Evolutionary conservation across 2,329 filamentous ascomycete genomes (phyloP), one percentile per base, ranked within the genome.

Genomic region (Fusarium udum): DNA sequence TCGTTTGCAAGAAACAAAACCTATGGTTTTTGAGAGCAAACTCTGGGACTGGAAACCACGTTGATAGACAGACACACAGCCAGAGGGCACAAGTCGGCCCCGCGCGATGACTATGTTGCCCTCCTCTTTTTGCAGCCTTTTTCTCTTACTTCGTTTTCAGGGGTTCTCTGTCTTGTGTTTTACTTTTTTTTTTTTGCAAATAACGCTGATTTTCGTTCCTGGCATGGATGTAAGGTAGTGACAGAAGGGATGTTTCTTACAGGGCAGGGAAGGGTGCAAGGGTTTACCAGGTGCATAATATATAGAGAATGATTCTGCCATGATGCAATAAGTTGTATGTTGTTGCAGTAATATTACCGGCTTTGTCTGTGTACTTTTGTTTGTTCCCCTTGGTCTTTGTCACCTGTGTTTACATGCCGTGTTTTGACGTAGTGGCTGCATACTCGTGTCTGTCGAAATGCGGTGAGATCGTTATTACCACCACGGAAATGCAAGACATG

Each of bases 51-150:
- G 73, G 73, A 74, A 66, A 75, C 66, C 65, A 64, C 70, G 72
- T 67, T 77, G 72, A 78, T 78, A 78, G 76, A 78, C 76, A 78
- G 76, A 78, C 76, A 78, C 76, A 75, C 76, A 75, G 71, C 69
- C 75, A 74, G 74, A 70, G 69, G 75, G 67, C 66, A 74, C 57
- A 70, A 75, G 75, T 74, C 68, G 64, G 62, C 72, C 74, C 42
- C 72, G 72, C 70, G 72, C 72, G 67, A 69, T 73, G 72, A 64
- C 71, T 72, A 71, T 73, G 64, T 75, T 77, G 75, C 70, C 67
- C 69, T 75, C 63, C 61, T 75, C 66, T 73, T 64, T 69, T 74
- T 70, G 72, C 72, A 69, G 71, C 73, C 67, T 77, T 64, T 63
- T 68, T 71, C 67, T 66, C 65, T 69, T 69, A 67, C 70, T 74